Evolutionary conservation across 805 yeast genomes (phyloP), one percentile per base, ranked within the genome.

Genomic region (Candida vaughaniae): DNA sequence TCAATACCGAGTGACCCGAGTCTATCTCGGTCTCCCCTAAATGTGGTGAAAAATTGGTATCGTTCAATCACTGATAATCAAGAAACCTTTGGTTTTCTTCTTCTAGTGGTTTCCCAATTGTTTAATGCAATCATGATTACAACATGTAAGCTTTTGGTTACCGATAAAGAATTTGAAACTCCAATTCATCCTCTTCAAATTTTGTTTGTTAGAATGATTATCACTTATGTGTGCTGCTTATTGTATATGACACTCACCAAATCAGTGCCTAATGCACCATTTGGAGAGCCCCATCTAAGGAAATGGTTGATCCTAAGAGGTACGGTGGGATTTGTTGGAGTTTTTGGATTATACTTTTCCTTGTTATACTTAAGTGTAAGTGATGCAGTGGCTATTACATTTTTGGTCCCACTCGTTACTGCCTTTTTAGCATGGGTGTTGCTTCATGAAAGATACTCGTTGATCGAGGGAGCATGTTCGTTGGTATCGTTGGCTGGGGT

Each of bases 141-240:
- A 5, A 73, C 85, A 4, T 82, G 95, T 46, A 82, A 86, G 53
- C 60, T 87, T n/a, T 60, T 87, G 33, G 85, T 81, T 42, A 76
- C 84, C 1, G 85, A 82, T 47, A 65, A 73, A 12, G 78, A 71
- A 37, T 75, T 80, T 36, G 67, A 66, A 7, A 66, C 63, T 12
- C 84, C 86, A 5, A 73, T 87, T 46, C 80, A 82, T 51, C 95
- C 95, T 1, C 58, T 85, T 22, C 95, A 88, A 58, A 83, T 89
- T 36, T 65, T 89, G 26, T 74, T 86, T 46, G 80, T 77, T 3
- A 72, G 97, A 39, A 88, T 87, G 96, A 36, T 62, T 16, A 73
- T 87, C 41, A 90, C 96, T 0, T 74, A 77, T 41, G 32, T 66
- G 0, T 74, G 80, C 14, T 80, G 91, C 42, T 49, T 77, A 20